Evolutionary conservation across 2,329 filamentous ascomycete genomes (phyloP), one percentile per base, ranked within the genome.

Genomic region (Xylaria sp.): DNA sequence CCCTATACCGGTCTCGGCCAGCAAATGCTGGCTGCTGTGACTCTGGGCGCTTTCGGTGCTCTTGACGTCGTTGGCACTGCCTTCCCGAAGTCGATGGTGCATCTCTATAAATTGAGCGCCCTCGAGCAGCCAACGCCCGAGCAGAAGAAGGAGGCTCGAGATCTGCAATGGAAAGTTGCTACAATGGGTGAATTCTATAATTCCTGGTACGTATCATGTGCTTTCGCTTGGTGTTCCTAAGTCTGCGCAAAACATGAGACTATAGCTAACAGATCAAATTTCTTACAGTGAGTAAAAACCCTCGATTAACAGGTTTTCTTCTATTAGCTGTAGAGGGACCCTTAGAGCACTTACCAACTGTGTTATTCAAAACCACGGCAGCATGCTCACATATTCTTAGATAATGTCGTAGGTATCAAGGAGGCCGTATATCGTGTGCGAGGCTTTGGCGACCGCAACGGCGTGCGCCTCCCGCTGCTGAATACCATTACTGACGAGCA

Each of bases 1-100:
- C 86, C 90, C 28, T 92, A 87, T 83, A 89, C 87, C 25, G 90
- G 89, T 3, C 85, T 91, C 13, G 90, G 90, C 4, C 89, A 91
- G 75, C 90, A 91, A 78, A 84, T 92, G 10, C 85, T 89, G 0
- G 89, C 90, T 0, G 87, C 90, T 18, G 83, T 92, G 1, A 81
- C 87, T 44, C 86, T 91, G 67, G 89, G 89, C 56, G 88, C 88
- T 18, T 88, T 87, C 7, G 90, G 89, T 18, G 88, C 89, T 28
- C 91, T 92, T 68, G 90, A 92, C 70, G 90, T 89, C 18, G 82
- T 91, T 25, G 89, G 89, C 1, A 88, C 87, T 13, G 86, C 90
- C 76, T 92, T 88, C 76, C 90, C 90, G 18, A 88, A 87, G 76
- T 87, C 87, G 0, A 85, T 92, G 1, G 85, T 88, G 18, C 80